phyloP scores from a whole-genome alignment of 805 yeast genomes.

The Myxozyma neotropica region DNA sequence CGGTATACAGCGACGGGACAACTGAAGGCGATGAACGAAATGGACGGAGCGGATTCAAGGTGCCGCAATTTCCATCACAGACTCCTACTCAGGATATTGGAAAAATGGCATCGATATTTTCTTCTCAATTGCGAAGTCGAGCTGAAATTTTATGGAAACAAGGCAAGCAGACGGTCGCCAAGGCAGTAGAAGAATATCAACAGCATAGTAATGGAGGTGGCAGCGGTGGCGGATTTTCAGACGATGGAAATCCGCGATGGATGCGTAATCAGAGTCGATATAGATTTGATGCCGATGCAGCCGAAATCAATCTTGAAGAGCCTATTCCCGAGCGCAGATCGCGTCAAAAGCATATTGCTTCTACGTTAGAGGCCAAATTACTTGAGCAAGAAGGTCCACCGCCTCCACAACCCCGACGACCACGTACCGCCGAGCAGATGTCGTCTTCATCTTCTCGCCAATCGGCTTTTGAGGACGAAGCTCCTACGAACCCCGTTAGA shows the following conservation, averaged over 20 bases:
- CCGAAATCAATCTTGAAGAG: slow-evolving; percentile 12
- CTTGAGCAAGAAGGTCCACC: slow-evolving; percentile 25
- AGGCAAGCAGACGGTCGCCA: slow-evolving; percentile 62
- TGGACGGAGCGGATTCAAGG: neutral
- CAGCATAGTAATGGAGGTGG: slow-evolving; percentile 10
- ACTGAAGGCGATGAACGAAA: neutral
- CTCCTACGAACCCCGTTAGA: neutral
- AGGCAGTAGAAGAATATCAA: slow-evolving; percentile 60
- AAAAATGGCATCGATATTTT: slow-evolving; percentile 47
- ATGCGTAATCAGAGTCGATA: slow-evolving; percentile 26
- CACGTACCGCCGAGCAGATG: neutral
- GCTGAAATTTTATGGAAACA: slow-evolving; percentile 62
- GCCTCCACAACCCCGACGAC: slow-evolving; percentile 10
- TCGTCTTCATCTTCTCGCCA: slow-evolving; percentile 1
- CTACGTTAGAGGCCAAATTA: slow-evolving; percentile 26
- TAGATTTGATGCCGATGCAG: slow-evolving; percentile 16
- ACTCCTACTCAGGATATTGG: slow-evolving; percentile 30
- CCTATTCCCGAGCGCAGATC: slow-evolving; percentile 15
- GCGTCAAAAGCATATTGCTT: neutral
- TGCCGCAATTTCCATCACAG: slow-evolving; percentile 7
- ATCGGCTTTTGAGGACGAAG: neutral
- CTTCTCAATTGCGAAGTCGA: slow-evolving; percentile 57
- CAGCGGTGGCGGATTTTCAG: neutral
- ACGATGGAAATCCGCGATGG: slow-evolving; percentile 29
- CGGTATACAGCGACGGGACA: slow-evolving; percentile 17